Conservation (phyloP, 306 rosid species). For the Rosa persica region DNA sequence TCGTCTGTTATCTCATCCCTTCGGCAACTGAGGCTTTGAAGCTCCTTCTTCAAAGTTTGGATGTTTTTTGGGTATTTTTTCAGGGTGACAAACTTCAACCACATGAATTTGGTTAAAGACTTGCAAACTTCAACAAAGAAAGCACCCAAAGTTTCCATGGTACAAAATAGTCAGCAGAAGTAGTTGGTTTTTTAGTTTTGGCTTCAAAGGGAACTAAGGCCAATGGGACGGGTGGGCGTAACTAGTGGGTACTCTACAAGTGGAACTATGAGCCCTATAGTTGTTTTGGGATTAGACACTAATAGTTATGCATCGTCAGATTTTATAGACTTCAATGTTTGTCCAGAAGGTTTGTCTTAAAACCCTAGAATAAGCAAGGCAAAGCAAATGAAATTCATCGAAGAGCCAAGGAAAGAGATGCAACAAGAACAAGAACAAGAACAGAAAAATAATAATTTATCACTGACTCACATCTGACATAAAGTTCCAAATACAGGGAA, state of each 20-base stretch:
- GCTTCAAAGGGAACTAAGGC: background rate
- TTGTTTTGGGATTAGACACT: constrained; percentile 5
- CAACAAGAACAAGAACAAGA: constrained; percentile 24
- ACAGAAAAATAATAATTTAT: background rate
- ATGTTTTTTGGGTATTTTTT: constrained; percentile 14
- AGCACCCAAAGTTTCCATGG: constrained; percentile 7
- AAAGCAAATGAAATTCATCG: background rate
- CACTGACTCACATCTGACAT: background rate
- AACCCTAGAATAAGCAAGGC: constrained; percentile 1
- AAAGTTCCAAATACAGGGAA: background rate
- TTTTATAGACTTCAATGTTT: background rate
- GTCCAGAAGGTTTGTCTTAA: background rate
- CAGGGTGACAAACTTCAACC: background rate
- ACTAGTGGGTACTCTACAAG: background rate
- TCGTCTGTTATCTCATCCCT: background rate
- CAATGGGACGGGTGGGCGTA: constrained; percentile 4
- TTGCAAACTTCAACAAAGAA: background rate
- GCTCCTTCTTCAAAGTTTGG: background rate
- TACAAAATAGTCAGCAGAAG: background rate
- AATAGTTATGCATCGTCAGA: background rate
- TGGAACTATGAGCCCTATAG: background rate
- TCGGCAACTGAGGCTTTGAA: background rate
- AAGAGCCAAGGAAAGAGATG: background rate
- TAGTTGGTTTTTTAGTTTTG: background rate
- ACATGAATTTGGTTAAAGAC: background rate